Conservation (phyloP, 805 yeast species). For the Ogataea ramenticola region DNA sequence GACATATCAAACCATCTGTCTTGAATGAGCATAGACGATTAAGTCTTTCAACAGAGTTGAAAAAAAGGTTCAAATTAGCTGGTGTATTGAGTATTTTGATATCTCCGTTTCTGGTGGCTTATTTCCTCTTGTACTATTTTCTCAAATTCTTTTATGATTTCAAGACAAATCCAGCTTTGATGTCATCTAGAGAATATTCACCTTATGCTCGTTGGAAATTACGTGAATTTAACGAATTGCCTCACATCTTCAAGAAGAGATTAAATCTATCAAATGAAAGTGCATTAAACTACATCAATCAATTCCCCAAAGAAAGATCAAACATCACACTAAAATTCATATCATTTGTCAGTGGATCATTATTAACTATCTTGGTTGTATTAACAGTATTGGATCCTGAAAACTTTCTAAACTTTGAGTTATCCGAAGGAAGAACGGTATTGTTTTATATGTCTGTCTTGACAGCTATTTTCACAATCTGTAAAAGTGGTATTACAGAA, state of each 20-base stretch:
- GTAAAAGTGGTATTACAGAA: constrained; percentile 63
- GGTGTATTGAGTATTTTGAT: constrained; percentile 76
- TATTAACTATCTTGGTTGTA: constrained; percentile 80
- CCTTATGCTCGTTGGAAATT: constrained; percentile 94
- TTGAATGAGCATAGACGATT: constrained; percentile 66
- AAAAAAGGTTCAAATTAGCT: constrained; percentile 77
- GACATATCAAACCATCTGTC: constrained; percentile 68
- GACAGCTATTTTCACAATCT: constrained; percentile 83
- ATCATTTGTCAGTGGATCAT: constrained; percentile 78
- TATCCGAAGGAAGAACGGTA: constrained; percentile 73
- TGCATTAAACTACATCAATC: constrained; percentile 79
- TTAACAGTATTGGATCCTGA: constrained; percentile 82
- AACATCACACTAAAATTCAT: constrained; percentile 51
- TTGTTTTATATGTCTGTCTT: constrained; percentile 82
- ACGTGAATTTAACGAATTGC: constrained; percentile 88
- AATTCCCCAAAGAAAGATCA: constrained; percentile 78
- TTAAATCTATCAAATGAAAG: constrained; percentile 69
- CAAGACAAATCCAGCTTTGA: constrained; percentile 76
- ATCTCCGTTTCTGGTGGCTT: constrained; percentile 80
- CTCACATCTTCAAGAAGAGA: constrained; percentile 79
- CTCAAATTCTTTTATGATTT: constrained; percentile 90
- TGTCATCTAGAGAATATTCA: constrained; percentile 82
- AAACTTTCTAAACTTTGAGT: constrained; percentile 80
- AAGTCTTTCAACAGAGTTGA: constrained; percentile 58
- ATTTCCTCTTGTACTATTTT: constrained; percentile 77